Evolutionary conservation across 805 yeast genomes (phyloP).

Genomic region (Candida rishiriensis): DNA sequence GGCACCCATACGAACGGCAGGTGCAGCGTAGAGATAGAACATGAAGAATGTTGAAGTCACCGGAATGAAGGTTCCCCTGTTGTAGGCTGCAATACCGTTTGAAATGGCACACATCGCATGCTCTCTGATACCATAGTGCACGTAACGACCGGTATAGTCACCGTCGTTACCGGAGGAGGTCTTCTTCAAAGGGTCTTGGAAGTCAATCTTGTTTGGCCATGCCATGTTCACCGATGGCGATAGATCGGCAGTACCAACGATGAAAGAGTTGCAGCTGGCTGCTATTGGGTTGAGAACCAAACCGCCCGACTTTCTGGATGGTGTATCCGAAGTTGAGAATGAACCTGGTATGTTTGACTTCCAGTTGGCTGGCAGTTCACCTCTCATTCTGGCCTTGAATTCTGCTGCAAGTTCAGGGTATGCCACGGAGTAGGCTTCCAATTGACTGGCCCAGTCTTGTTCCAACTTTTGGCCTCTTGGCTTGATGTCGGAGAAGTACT

Average conservation of each 20-base stretch:
- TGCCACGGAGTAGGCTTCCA: slow-evolving; percentile 55
- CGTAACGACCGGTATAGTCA: slow-evolving; percentile 83
- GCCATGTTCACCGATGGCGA: slow-evolving; percentile 89
- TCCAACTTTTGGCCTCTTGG: slow-evolving; percentile 61
- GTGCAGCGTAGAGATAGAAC: slow-evolving; percentile 79
- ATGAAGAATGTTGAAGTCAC: slow-evolving; percentile 60
- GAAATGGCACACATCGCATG: slow-evolving; percentile 98
- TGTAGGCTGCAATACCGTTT: slow-evolving; percentile 93
- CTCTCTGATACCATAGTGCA: slow-evolving; percentile 97
- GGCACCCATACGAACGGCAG: slow-evolving; percentile 83
- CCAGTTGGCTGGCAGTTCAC: slow-evolving; percentile 84
- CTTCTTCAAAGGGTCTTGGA: slow-evolving; percentile 74
- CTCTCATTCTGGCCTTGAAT: slow-evolving; percentile 66
- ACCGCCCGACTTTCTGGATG: slow-evolving; percentile 93
- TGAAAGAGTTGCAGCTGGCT: slow-evolving; percentile 57
- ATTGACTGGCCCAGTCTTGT: slow-evolving; percentile 64
- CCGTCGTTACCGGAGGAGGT: slow-evolving; percentile 51
- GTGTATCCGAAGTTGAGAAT: slow-evolving; percentile 79
- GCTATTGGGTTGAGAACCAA: slow-evolving; percentile 58
- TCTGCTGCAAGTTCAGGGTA: slow-evolving; percentile 78
- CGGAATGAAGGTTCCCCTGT: slow-evolving; percentile 80
- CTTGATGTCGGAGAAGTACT: slow-evolving; percentile 54
- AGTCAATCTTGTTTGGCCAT: slow-evolving; percentile 76
- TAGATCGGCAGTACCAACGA: slow-evolving; percentile 98
- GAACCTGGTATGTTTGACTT: slow-evolving; percentile 69